A percentile compares a stretch with the other conserved stretches of the same genome.
Conservation (phyloP, 116 monocot species). For the Papilionanthe hybrid region DNA sequence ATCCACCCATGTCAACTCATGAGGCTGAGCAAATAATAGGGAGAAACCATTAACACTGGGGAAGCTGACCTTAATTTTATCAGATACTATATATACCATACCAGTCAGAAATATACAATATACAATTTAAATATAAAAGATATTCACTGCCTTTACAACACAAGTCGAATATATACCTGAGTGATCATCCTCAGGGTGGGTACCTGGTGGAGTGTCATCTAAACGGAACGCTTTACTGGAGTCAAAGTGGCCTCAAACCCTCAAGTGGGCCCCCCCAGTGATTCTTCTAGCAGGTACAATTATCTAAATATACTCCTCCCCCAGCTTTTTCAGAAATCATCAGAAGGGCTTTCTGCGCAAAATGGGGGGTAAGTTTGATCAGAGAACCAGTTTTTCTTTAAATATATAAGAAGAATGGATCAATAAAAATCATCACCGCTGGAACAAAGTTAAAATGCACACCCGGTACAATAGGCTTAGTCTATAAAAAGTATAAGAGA, state of each 20-base stretch:
- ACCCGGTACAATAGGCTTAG: too few species aligned
- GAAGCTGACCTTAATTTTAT: background rate
- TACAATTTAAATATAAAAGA: constrained; percentile 2
- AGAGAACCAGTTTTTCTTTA: background rate
- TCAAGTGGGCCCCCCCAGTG: background rate
- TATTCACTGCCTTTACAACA: background rate
- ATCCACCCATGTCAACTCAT: background rate
- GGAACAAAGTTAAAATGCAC: background rate
- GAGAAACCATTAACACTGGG: background rate
- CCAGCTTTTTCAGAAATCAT: background rate
- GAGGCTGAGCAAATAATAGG: background rate
- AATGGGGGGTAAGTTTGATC: background rate
- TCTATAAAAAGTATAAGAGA: too few species aligned
- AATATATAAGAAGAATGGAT: background rate
- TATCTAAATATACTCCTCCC: background rate
- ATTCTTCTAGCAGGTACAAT: background rate
- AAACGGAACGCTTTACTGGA: background rate
- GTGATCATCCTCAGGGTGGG: background rate
- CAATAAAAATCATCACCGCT: background rate
- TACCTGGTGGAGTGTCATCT: background rate
- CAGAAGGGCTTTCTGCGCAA: constrained; percentile 6
- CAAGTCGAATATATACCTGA: background rate
- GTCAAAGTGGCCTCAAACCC: background rate
- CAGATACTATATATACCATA: constrained; percentile 3
- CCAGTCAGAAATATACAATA: background rate